These are phyloP conservation scores for Aureoboletus auriporus DNA, from an alignment of 768 basidiomycete species.

Conservation along the genomic window DNA sequence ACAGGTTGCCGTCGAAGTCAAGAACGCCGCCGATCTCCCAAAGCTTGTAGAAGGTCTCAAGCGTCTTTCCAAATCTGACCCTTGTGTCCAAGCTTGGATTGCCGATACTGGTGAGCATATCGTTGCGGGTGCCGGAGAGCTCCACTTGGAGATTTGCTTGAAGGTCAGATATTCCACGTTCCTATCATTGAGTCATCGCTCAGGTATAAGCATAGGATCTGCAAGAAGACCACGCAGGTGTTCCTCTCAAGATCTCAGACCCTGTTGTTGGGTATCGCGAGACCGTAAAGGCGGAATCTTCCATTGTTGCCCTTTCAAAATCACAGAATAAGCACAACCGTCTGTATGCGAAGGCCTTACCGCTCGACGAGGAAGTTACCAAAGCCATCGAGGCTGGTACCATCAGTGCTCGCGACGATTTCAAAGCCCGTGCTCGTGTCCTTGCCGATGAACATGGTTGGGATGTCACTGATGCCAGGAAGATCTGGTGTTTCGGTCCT, in stretches of 20 bases:
- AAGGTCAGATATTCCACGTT: constrained; percentile 52
- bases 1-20: constrained; percentile 98
- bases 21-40: constrained; percentile 98
- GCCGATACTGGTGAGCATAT: constrained; percentile 94
- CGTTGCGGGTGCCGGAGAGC: constrained; percentile 97
- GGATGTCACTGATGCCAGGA: constrained; percentile 99
- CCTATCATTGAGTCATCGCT: neutral
- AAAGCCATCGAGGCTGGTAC: constrained; percentile 87
- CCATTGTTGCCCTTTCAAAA: constrained; percentile 95
- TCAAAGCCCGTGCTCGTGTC: constrained; percentile 91
- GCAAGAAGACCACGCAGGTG: constrained; percentile 99
- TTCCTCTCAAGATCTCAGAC: constrained; percentile 97
- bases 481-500: constrained; percentile 99
- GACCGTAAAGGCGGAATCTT: constrained; percentile 94
- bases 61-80: constrained; percentile 99
- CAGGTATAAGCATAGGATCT: constrained; percentile 63
- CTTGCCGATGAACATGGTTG: constrained; percentile 96
- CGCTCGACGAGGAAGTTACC: constrained; percentile 91
- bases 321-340: constrained; percentile 99
- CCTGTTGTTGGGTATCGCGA: constrained; percentile 97
- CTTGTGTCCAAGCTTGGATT: constrained; percentile 97
- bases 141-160: constrained; percentile 99
- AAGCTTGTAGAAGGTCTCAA: constrained; percentile 99
- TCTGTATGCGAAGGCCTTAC: constrained; percentile 89
- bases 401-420: constrained; percentile 91